These are phyloP conservation scores for Sclerotinia minor DNA, from an alignment of 2,329 filamentous ascomycete species.

Conservation along the genomic window DNA sequence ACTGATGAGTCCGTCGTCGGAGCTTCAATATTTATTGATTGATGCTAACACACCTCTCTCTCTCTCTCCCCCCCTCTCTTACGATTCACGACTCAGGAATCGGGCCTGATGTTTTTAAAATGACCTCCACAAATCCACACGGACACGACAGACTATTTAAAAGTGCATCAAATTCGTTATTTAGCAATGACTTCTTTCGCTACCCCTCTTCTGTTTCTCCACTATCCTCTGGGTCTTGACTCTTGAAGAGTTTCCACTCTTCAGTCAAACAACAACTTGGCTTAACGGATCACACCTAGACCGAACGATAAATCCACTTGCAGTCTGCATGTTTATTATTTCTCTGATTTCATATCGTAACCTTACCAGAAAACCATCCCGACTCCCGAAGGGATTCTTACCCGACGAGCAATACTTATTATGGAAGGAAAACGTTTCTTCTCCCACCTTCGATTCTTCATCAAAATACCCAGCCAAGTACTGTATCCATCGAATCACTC, in stretches of 20 bases:
- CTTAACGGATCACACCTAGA: conserved; percentile 4
- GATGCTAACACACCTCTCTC: conserved; percentile 8
- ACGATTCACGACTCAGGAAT: conserved; percentile 2
- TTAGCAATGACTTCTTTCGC: conserved; percentile 6
- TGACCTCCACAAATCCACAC: conserved; percentile 16
- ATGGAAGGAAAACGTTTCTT: background rate
- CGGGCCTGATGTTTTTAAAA: conserved; percentile 16
- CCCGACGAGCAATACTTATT: background rate
- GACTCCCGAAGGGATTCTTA: background rate
- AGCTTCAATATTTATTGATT: conserved; percentile 2
- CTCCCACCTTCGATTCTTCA: conserved; percentile 7
- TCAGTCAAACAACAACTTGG: conserved; percentile 6
- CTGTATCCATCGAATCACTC: conserved; percentile 5
- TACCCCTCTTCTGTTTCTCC: conserved; percentile 8
- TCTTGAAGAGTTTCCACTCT: background rate
- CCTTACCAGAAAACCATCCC: background rate
- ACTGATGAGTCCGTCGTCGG: background rate
- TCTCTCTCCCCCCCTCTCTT: too few species aligned
- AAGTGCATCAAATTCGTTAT: conserved; percentile 13
- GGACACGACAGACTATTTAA: conserved; percentile 1
- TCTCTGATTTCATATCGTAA: conserved; percentile 7
- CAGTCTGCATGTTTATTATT: background rate
- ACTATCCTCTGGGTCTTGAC: background rate
- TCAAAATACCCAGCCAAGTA: background rate
- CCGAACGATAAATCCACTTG: background rate